Percentiles rank a stretch among this genome's conserved stretches.
These are phyloP conservation scores for Hylodesmum podocarpum DNA, from an alignment of 306 rosid species.

Conservation along the genomic window DNA sequence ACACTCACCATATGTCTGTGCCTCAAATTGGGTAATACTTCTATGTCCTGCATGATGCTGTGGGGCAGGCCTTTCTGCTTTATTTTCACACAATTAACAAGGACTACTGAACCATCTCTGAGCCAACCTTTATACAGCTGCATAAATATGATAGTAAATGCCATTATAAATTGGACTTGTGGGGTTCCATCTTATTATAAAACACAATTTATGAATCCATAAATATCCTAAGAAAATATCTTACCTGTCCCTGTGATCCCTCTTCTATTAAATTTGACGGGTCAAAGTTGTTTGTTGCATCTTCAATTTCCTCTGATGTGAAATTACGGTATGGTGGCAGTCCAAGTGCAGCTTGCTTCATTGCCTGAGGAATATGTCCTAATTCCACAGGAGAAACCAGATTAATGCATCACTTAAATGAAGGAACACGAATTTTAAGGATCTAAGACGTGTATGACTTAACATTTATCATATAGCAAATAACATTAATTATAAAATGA, in stretches of 20 bases:
- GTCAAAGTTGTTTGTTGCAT: slow-evolving; percentile 78
- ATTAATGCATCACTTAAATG: slow-evolving; percentile 24
- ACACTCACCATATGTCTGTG: slow-evolving; percentile 91
- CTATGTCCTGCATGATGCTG: slow-evolving; percentile 58
- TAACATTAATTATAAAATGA: neutral
- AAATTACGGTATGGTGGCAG: slow-evolving; percentile 67
- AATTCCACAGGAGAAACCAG: slow-evolving; percentile 16
- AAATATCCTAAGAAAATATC: slow-evolving; percentile 18
- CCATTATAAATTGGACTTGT: neutral
- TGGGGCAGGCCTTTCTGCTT: slow-evolving; percentile 65
- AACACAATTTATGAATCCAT: neutral
- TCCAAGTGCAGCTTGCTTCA: slow-evolving; percentile 59
- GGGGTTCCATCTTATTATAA: slow-evolving; percentile 32
- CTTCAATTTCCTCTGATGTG: slow-evolving; percentile 88
- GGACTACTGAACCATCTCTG: slow-evolving; percentile 68
- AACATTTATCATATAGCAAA: neutral
- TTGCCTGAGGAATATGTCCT: slow-evolving; percentile 81
- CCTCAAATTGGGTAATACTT: slow-evolving; percentile 64
- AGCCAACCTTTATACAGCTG: slow-evolving; percentile 80
- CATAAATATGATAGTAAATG: slow-evolving; percentile 1
- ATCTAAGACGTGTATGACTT: neutral
- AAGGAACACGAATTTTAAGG: neutral
- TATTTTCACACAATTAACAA: slow-evolving; percentile 55
- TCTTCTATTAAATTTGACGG: slow-evolving; percentile 52
- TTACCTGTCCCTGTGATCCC: slow-evolving; percentile 80